Base-by-base conservation (phyloP, 345 rosid species). In the Lumnitzera littorea region DNA sequence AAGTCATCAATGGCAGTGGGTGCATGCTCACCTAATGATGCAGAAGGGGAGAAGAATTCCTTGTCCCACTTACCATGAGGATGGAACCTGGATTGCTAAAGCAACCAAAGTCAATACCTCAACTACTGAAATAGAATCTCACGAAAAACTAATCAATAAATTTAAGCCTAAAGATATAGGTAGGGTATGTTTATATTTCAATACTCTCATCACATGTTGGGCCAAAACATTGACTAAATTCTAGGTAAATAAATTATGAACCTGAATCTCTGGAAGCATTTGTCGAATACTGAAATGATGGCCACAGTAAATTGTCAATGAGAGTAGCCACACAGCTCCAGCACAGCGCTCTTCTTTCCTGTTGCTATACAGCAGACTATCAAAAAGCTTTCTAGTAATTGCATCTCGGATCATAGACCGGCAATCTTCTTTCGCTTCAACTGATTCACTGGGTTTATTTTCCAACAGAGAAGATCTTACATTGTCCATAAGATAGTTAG, bases 291-390 rank as follows among this genome's bases (percentile, higher is more conserved):
- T 75, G 57, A 91, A 77, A 59, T 92, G 88, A 61, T 77, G 80
- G 64, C 98, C 98, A 72, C 91, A 89, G 72, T 92, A 92, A 89
- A 89, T 84, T 69, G 84, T 85, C 60, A 92, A 77, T 57, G 98
- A 92, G 58, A 89, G 71, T 58, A 92, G 74, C 98, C 96, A 92
- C 60, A 92, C 96, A 58, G 92, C 74, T 73, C 98, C 96, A 80
- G 98, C 89, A 74, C 96, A 89, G 53, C 96, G 83, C 86, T 92
- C 98, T 70, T 89, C 98, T 72, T 87, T 89, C 76, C 98, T 84
- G 70, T 72, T 85, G 62, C 96, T 87, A 65, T 82, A 92, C 47
- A 92, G 73, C 65, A 92, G 98, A 72, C 55, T 73, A 69, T 92
- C 87, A 72, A 92, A 92, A 61, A 92, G 85, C 70, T 89, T 85